Evolutionary conservation across 2,329 filamentous ascomycete genomes (phyloP), one percentile per base, ranked within the genome.

Genomic region (Colletotrichum euphorbiae): DNA sequence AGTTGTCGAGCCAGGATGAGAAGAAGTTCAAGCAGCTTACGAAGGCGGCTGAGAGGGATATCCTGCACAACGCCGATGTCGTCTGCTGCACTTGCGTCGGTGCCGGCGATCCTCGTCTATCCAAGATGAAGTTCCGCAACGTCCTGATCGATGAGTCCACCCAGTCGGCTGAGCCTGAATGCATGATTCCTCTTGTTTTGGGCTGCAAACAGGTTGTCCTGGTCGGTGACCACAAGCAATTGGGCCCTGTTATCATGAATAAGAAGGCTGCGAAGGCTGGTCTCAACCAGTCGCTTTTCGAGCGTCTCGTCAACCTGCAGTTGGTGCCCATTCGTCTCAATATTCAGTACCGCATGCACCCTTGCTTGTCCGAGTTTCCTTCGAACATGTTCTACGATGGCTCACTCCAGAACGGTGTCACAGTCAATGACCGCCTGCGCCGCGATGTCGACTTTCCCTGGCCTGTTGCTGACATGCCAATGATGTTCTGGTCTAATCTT

Each of bases 331-430:
- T 98, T 73, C 92, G 95, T 60, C 87, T 99, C 62, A 97, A 97
- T 74, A 94, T 97, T 42, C 96, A 99, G 78, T 99, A 99, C 78
- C 95, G 96, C 77, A 99, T 99, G 96, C 96, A 99, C 76, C 96
- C 96, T 28, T 98, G 95, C 76, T 86, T 99, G 46, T 98, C 96
- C 1, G 92, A 97, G 75, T 99, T 99, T 75, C 96, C 96, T 0
- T 98, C 95, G 67, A 98, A 98, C 82, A 98, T 99, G 96, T 99
- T 99, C 80, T 99, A 99, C 80, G 96, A 98, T 75, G 96, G 96
- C 19, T 96, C 93, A 63, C 86, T 99, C 62, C 96, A 99, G 80
- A 99, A 99, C 74, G 96, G 96, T 76, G 93, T 99, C 52, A 97
- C 94, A 0, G 92, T 92, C 77, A 90, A 93, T 73, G 91, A 97